Conservation (phyloP, 176 grass and related monocot species). For the bread wheat (Triticum aestivum) region IWGSC_CS_RefSeq_v2.1 NC_057809.1:595659597-595660096, state of each 20-base stretch:
- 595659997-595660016: slow-evolving; percentile 15
- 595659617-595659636: slow-evolving; percentile 14
- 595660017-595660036: background rate
- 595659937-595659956: slow-evolving; percentile 29
- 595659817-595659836: slow-evolving; percentile 20
- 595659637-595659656: background rate
- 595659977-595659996: background rate
- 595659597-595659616: background rate
- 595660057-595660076: background rate
- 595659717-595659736: slow-evolving; percentile 24
- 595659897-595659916: slow-evolving; percentile 26
- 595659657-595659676: background rate
- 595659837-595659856: slow-evolving; percentile 41
- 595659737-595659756: slow-evolving; percentile 29
- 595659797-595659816: slow-evolving; percentile 26
- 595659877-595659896: slow-evolving; percentile 45
- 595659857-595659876: slow-evolving; percentile 32
- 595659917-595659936: slow-evolving; percentile 11
- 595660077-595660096: background rate
- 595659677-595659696: background rate
- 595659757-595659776: slow-evolving; percentile 45
- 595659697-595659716: slow-evolving; percentile 8
- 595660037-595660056: background rate
- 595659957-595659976: background rate
- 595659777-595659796: slow-evolving; percentile 11